phyloP scores from a whole-genome alignment of 169 alveolate species.

The Babesia ovis region DNA sequence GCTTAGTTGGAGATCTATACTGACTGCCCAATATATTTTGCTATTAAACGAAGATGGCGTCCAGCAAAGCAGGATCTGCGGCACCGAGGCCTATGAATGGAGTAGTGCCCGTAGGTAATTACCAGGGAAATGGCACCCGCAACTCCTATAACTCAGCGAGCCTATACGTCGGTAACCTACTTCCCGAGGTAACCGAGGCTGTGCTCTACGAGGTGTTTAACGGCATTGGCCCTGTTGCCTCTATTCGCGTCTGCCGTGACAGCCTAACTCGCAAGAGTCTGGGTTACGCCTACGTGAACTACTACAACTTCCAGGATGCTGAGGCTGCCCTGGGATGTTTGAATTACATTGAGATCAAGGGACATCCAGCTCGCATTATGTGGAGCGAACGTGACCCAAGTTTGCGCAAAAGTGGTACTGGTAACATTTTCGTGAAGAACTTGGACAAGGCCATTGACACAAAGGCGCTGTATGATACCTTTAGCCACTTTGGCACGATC shows the following conservation, averaged over 20 bases:
- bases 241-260: slow-evolving; percentile 92
- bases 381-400: slow-evolving; percentile 93
- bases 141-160: slow-evolving; percentile 81
- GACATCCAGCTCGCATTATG: slow-evolving; percentile 91
- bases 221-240: slow-evolving; percentile 91
- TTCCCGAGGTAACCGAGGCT: slow-evolving; percentile 92
- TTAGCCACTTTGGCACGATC: slow-evolving; percentile 91
- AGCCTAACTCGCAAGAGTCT: slow-evolving; percentile 86
- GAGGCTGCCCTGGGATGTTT: slow-evolving; percentile 90
- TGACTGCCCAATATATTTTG: background rate
- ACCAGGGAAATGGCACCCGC: slow-evolving; percentile 10
- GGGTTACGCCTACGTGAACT: slow-evolving; percentile 93
- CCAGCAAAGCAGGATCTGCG: slow-evolving; percentile 18
- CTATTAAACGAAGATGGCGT: slow-evolving; percentile 14
- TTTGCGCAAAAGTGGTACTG: slow-evolving; percentile 90
- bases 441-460: slow-evolving; percentile 90
- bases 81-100: slow-evolving; percentile 31
- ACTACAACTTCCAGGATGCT: slow-evolving; percentile 87
- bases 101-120: slow-evolving; percentile 31
- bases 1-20: background rate
- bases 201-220: slow-evolving; percentile 90
- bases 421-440: slow-evolving; percentile 93
- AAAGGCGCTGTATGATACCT: slow-evolving; percentile 91
- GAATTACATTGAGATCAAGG: slow-evolving; percentile 89
- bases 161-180: slow-evolving; percentile 90